phyloP scores from a whole-genome alignment of 139 green algal genomes.

The Chlorella sp. region DNA sequence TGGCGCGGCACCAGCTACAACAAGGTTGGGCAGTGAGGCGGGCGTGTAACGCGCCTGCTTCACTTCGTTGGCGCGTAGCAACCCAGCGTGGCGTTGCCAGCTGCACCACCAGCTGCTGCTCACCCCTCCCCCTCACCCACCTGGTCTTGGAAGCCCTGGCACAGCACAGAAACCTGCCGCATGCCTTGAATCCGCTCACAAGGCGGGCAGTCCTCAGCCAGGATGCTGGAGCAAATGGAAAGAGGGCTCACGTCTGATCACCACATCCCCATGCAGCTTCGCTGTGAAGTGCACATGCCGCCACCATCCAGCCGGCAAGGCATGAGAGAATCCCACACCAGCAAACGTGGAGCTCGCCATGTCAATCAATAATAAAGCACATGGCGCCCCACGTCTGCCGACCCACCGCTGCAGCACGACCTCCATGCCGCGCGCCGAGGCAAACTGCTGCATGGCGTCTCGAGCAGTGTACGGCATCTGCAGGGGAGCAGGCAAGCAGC shows the following conservation, averaged over 20 bases:
- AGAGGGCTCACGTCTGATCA: too few species aligned
- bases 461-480: neutral
- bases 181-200: neutral
- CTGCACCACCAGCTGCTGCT: neutral
- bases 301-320: neutral
- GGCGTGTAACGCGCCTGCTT: too few species aligned
- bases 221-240: neutral
- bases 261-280: too few species aligned
- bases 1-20: neutral
- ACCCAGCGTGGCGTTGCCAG: too few species aligned
- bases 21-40: too few species aligned
- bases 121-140: too few species aligned
- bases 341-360: too few species aligned
- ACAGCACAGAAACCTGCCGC: neutral
- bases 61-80: too few species aligned
- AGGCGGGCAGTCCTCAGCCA: neutral
- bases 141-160: neutral
- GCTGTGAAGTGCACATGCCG: neutral
- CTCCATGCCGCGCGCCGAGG: neutral
- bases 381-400: too few species aligned
- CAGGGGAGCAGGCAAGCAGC: neutral
- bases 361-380: too few species aligned
- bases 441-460: conserved; percentile 2
- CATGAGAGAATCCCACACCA: too few species aligned
- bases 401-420: neutral